Evolutionary conservation across 441 rosid genomes (phyloP), one percentile per base, ranked within the genome.

Genomic region (Mallotus repandus): DNA sequence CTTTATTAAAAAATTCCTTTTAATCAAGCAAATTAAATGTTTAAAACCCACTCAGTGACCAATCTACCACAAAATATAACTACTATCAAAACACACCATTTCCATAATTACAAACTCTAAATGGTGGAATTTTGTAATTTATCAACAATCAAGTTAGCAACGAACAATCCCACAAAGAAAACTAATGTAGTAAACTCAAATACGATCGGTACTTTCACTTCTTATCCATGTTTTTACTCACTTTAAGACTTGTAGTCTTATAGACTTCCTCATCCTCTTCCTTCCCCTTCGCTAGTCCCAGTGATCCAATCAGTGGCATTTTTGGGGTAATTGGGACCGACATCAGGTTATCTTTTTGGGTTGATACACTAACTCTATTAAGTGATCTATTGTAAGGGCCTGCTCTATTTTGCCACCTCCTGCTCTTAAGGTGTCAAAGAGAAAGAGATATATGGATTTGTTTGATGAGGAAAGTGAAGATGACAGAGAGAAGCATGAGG

Each of bases 211-310:
- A 29, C 12, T 58, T 77, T 79, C 81, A 73, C 49, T 83, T 84
- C 74, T 74, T 85, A 72, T 79, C 72, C 10, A 63, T 53, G 21
- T 70, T 77, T 43, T 76, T 46, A 18, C 75, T 68, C 61, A 78
- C 74, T 72, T 84, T 79, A 59, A 81, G 80, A 66, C 71, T 82
- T 9, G 82, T 86, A 50, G 84, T 84, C 79, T 70, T 74, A 77
- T 86, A 86, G 29, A 87, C 89, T 79, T 84, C 89, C 3, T 89
- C 89, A 0, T 86, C 90, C 0, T 89, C 89, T 0, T 87, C 89
- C 0, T 83, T 89, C 1, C 74, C 84, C 2, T 83, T 2, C 29
- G 2, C 86, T 35, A 32, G 60, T n/a, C 71, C 72, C 0, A 74
- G 69, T 0, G 81, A 65, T 22, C 72, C 78, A 63, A 82, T 77